These are phyloP conservation scores for Ramaria sp. DNA, from an alignment of 768 basidiomycete species.

Conservation along the genomic window DNA sequence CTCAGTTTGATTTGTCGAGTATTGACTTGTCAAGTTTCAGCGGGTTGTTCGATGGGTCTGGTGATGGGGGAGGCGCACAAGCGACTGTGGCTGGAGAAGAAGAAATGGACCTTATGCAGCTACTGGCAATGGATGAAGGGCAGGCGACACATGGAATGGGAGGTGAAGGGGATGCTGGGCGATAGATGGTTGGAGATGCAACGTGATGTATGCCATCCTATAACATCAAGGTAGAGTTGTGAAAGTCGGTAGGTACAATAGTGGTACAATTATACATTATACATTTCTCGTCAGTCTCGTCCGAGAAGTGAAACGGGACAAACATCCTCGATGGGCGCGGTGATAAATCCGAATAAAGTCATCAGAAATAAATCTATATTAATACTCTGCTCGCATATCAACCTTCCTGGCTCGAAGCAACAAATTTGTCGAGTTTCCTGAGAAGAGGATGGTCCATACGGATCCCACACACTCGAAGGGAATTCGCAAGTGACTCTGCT, in stretches of 20 bases:
- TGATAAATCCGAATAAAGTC: constrained; percentile 1
- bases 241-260: neutral
- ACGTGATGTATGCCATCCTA: too few species aligned
- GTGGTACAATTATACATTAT: neutral
- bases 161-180: too few species aligned
- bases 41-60: constrained; percentile 1
- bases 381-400: neutral
- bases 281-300: neutral
- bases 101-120: constrained; percentile 8
- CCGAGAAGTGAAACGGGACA: neutral
- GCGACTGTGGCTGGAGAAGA: neutral
- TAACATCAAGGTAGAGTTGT: too few species aligned
- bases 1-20: constrained; percentile 3
- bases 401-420: constrained; percentile 12
- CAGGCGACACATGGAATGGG: neutral
- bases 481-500: constrained; percentile 38
- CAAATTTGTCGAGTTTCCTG: constrained; percentile 53
- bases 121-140: constrained; percentile 4
- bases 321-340: neutral
- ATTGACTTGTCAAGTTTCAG: constrained; percentile 5
- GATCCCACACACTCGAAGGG: constrained; percentile 43
- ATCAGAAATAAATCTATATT: neutral
- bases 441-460: constrained; percentile 56
- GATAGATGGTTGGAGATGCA: too few species aligned
- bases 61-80: neutral